Evolutionary conservation across 257 asterid genomes (phyloP).

Genomic region (Cinchona pubescens): DNA sequence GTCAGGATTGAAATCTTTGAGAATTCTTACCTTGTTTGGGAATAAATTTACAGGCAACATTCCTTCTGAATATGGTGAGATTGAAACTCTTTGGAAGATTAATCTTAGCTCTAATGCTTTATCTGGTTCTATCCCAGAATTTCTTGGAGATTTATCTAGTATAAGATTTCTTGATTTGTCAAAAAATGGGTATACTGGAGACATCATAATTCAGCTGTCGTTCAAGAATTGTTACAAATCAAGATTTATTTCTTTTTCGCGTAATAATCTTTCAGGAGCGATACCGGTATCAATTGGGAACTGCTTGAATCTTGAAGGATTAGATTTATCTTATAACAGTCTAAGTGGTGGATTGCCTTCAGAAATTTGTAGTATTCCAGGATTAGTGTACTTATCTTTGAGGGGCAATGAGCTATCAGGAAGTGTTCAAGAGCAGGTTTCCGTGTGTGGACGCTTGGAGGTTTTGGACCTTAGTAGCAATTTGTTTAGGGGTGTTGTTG

Average conservation of each 20-base stretch:
- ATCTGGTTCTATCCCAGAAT: constrained; percentile 80
- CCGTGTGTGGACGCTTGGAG: constrained; percentile 55
- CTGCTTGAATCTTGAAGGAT: constrained; percentile 75
- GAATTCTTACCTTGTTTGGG: constrained; percentile 72
- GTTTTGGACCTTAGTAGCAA: constrained; percentile 89
- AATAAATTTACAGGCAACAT: constrained; percentile 67
- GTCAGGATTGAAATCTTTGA: constrained; percentile 64
- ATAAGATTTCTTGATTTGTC: constrained; percentile 90
- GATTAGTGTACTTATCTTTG: constrained; percentile 61
- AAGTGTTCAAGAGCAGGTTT: constrained; percentile 49
- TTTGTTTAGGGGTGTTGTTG: constrained; percentile 57
- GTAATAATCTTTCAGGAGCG: constrained; percentile 68
- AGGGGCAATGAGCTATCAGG: constrained; percentile 76
- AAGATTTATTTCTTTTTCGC: constrained; percentile 67
- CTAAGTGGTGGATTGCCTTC: constrained; percentile 63
- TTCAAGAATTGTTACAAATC: constrained; percentile 63
- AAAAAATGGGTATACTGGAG: constrained; percentile 61
- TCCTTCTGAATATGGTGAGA: constrained; percentile 63
- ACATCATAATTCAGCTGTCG: constrained; percentile 66
- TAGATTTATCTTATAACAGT: constrained; percentile 75
- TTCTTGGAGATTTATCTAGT: constrained; percentile 72
- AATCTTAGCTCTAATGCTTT: constrained; percentile 87
- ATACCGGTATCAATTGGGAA: constrained; percentile 66
- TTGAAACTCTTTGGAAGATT: constrained; percentile 76
- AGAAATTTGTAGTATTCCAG: constrained; percentile 56